Percentiles rank a stretch among this genome's conserved stretches.
Evolutionary conservation across 768 basidiomycete species (phyloP).

Genomic region (Rhizopogon rudus): DNA sequence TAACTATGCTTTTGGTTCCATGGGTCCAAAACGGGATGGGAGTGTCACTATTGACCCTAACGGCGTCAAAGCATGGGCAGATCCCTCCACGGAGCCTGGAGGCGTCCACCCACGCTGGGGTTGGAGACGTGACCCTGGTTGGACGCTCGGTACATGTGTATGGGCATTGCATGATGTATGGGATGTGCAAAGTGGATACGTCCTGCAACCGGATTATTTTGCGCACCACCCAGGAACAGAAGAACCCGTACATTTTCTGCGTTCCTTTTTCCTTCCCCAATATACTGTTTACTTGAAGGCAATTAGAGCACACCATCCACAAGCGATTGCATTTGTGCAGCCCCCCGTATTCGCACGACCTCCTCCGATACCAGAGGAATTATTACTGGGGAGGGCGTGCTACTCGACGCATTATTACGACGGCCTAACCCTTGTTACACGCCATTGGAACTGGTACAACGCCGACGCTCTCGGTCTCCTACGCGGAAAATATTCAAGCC

Average conservation of each 20-base stretch:
- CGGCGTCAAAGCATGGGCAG: constrained; percentile 74
- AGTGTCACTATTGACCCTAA: constrained; percentile 81
- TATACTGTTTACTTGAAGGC: constrained; percentile 49
- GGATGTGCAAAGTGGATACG: constrained; percentile 65
- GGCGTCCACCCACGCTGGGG: constrained; percentile 71
- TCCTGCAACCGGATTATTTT: constrained; percentile 79
- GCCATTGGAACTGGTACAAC: constrained; percentile 94
- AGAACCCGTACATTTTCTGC: constrained; percentile 58
- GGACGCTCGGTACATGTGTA: constrained; percentile 73
- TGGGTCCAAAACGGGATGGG: constrained; percentile 75
- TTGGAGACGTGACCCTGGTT: constrained; percentile 71
- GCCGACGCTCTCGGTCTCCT: constrained; percentile 93
- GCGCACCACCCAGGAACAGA: constrained; percentile 36
- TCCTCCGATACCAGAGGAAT: constrained; percentile 51
- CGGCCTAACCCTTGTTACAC: constrained; percentile 86
- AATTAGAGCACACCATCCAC: constrained; percentile 66
- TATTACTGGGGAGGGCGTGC: constrained; percentile 60
- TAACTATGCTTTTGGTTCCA: constrained; percentile 70
- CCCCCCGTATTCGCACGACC: constrained; percentile 87
- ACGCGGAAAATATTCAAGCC: constrained; percentile 69
- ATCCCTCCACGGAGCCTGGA: constrained; percentile 42
- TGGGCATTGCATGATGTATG: constrained; percentile 92
- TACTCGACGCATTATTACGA: constrained; percentile 93
- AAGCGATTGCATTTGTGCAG: constrained; percentile 86
- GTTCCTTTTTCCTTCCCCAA: constrained; percentile 79